Evolutionary conservation across 2,329 filamentous ascomycete genomes (phyloP).

Genomic region (Tolypocladium sp.): DNA sequence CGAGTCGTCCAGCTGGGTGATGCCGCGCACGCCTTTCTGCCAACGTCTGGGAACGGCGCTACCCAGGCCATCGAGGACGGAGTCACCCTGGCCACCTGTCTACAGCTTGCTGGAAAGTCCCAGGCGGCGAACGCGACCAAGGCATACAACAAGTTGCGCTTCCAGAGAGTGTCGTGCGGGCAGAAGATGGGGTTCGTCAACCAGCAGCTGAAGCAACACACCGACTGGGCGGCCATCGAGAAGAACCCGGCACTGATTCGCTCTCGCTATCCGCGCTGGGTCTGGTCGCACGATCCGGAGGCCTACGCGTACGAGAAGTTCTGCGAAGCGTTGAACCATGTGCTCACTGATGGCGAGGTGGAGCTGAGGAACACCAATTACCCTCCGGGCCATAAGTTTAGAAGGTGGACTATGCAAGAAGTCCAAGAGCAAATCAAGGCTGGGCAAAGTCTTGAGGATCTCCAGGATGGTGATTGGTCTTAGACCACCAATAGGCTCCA

Average conservation of each 20-base stretch:
- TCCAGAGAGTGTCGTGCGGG: conserved; percentile 1
- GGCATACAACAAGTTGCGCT: conserved; percentile 4
- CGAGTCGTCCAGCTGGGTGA: conserved; percentile 12
- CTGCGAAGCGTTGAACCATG: not conserved
- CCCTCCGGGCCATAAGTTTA: too few relatives aligned
- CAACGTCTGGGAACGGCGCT: conserved; percentile 9
- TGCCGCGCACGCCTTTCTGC: conserved; percentile 10
- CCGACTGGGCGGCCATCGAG: not conserved
- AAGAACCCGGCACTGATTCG: conserved; percentile 1
- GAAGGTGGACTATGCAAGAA: too few relatives aligned
- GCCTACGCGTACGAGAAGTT: conserved; percentile 4
- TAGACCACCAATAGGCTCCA: too few relatives aligned
- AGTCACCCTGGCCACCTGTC: not conserved
- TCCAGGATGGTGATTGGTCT: too few relatives aligned
- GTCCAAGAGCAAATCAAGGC: too few relatives aligned
- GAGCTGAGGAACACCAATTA: too few relatives aligned
- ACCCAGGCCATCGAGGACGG: conserved; percentile 12
- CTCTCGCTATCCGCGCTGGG: conserved; percentile 1
- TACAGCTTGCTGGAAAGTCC: not conserved
- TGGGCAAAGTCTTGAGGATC: too few relatives aligned
- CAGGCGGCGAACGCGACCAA: conserved; percentile 1
- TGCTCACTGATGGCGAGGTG: too few relatives aligned
- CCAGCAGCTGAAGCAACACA: not conserved
- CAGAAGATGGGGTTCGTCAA: conserved; percentile 5
- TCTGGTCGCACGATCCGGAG: conserved; percentile 4